These are phyloP conservation scores for Rhizoclosmatium globosum DNA, from an alignment of 192 early-diverging fungal genomes.

Conservation along the genomic window DNA sequence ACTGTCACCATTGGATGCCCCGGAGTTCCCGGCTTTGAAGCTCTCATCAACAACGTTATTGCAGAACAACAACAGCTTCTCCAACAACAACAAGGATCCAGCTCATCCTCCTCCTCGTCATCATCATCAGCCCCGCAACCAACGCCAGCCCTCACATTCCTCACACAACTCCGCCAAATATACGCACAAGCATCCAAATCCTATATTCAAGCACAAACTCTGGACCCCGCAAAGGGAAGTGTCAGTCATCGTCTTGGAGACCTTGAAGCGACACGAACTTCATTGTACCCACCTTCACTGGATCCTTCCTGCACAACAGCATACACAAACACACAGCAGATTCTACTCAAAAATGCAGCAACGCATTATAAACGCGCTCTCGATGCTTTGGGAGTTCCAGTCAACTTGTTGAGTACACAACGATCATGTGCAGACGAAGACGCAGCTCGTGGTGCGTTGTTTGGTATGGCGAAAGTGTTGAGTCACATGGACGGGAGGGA, in stretches of 20 bases:
- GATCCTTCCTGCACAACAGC: background rate
- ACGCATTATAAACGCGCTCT: conserved; percentile 33
- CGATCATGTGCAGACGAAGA: conserved; percentile 17
- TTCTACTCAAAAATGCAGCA: conserved; percentile 26
- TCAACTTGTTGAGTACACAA: conserved; percentile 4
- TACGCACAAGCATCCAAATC: conserved; percentile 29
- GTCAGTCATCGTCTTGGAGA: conserved; percentile 37
- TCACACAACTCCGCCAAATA: conserved; percentile 32
- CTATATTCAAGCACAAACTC: conserved; percentile 37
- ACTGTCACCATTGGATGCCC: conserved; percentile 27
- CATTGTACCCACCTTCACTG: conserved; percentile 31
- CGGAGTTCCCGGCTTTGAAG: conserved; percentile 22
- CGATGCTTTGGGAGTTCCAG: conserved; percentile 16
- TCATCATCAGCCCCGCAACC: conserved; percentile 32
- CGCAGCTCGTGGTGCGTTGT: conserved; percentile 6
- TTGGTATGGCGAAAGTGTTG: conserved; percentile 31
- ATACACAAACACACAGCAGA: conserved; percentile 1
- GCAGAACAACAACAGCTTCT: background rate
- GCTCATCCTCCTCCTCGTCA: conserved; percentile 1
- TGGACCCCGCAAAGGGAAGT: conserved; percentile 29
- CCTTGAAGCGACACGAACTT: conserved; percentile 40
- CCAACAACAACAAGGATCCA: conserved; percentile 13
- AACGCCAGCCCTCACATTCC: background rate
- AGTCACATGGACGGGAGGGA: conserved; percentile 32
- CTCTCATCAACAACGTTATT: conserved; percentile 2